Evolutionary conservation across 306 rosid species (phyloP).

Genomic region (Delonix regia): DNA sequence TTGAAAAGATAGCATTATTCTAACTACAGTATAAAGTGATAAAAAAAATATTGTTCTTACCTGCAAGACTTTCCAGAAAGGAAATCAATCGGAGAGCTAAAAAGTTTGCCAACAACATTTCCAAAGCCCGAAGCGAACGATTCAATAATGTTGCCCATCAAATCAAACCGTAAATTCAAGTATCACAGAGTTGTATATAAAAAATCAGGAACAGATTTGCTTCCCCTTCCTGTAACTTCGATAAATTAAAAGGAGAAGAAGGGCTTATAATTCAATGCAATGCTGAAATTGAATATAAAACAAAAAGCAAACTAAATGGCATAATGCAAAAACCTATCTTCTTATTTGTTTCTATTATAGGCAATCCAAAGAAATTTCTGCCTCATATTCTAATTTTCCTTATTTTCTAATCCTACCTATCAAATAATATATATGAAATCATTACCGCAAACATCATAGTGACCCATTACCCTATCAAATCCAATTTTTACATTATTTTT

Average conservation of each 20-base stretch:
- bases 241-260: not conserved
- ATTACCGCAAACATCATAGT: not conserved
- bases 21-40: not conserved
- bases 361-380: not conserved
- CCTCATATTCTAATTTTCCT: not conserved
- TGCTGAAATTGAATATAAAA: not conserved
- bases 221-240: constrained; percentile 6
- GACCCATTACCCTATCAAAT: not conserved
- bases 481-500: too few species aligned
- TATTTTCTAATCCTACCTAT: not conserved
- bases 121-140: constrained; percentile 59
- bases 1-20: constrained; percentile 5
- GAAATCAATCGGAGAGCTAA: constrained; percentile 62
- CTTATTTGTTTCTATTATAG: not conserved
- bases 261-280: constrained; percentile 8
- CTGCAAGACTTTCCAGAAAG: constrained; percentile 76
- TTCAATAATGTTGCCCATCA: constrained; percentile 61
- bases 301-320: not conserved
- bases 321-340: not conserved
- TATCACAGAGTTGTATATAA: not conserved
- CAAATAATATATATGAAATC: not conserved
- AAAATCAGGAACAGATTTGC: not conserved
- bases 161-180: not conserved
- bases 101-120: constrained; percentile 47
- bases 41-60: constrained; percentile 35